These are phyloP conservation scores for Pythium folliculosum DNA, from an alignment of 352 stramenopile genomes.

Conservation along the genomic window DNA sequence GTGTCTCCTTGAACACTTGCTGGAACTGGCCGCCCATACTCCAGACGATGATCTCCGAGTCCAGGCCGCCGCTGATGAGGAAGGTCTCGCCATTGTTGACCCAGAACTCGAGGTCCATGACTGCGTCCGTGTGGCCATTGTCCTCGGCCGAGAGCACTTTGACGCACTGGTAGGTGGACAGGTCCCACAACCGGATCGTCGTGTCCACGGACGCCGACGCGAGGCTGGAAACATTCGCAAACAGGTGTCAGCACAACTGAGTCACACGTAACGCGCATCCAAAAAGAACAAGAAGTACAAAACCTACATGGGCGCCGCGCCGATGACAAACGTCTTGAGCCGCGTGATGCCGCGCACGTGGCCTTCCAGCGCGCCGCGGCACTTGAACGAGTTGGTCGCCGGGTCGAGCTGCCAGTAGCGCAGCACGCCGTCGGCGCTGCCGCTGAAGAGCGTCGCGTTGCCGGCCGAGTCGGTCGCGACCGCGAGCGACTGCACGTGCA, in stretches of 20 bases:
- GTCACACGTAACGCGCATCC: no score
- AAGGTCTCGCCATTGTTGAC: slow-evolving; percentile 85
- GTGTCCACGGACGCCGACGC: slow-evolving; percentile 82
- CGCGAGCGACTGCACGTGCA: slow-evolving; percentile 70
- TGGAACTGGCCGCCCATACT: slow-evolving; percentile 71
- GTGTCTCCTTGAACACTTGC: slow-evolving; percentile 82
- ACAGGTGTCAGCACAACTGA: not conserved
- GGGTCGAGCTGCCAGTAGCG: slow-evolving; percentile 84
- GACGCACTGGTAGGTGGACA: slow-evolving; percentile 81
- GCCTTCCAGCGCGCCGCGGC: slow-evolving; percentile 69
- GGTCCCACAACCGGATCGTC: slow-evolving; percentile 83
- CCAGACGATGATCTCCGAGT: slow-evolving; percentile 87
- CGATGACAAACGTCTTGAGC: slow-evolving; percentile 82
- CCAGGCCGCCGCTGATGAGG: slow-evolving; percentile 79
- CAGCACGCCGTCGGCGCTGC: slow-evolving; percentile 72
- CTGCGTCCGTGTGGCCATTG: slow-evolving; percentile 74
- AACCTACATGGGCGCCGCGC: slow-evolving; percentile 52
- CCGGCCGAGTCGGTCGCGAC: slow-evolving; percentile 68
- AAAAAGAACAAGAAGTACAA: not conserved
- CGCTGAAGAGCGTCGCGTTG: slow-evolving; percentile 77
- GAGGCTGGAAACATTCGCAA: slow-evolving; percentile 33
- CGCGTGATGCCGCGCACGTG: slow-evolving; percentile 79
- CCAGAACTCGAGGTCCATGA: slow-evolving; percentile 89
- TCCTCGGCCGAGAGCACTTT: slow-evolving; percentile 72
- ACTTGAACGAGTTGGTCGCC: slow-evolving; percentile 72